These are phyloP conservation scores for Angophora floribunda DNA, from an alignment of 345 rosid species.

Conservation along the genomic window DNA sequence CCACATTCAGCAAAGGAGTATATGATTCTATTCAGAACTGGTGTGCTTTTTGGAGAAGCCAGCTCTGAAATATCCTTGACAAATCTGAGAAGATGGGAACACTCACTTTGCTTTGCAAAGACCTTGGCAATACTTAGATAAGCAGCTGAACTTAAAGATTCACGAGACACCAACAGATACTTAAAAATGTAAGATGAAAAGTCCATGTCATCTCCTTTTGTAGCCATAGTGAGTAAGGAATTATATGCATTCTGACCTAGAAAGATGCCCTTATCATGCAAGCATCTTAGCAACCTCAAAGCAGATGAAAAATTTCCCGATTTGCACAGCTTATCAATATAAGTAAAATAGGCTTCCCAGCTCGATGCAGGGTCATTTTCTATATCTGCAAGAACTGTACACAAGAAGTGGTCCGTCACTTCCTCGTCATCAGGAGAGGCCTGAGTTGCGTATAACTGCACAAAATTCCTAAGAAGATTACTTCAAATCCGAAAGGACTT, in stretches of 20 bases:
- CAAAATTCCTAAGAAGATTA: not conserved
- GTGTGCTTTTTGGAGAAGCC: slow-evolving; percentile 21
- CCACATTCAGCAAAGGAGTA: slow-evolving; percentile 58
- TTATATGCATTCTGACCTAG: slow-evolving; percentile 17
- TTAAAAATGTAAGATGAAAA: slow-evolving; percentile 31
- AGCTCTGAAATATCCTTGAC: slow-evolving; percentile 37
- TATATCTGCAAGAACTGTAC: slow-evolving; percentile 12
- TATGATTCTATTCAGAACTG: slow-evolving; percentile 50
- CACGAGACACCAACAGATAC: slow-evolving; percentile 22
- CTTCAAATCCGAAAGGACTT: not conserved
- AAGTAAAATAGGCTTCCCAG: slow-evolving; percentile 17
- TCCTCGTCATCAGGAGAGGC: slow-evolving; percentile 21
- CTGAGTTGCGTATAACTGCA: slow-evolving; percentile 18
- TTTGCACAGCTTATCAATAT: slow-evolving; percentile 27
- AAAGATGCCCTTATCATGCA: slow-evolving; percentile 25
- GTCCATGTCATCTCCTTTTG: slow-evolving; percentile 18
- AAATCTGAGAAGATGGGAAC: slow-evolving; percentile 23
- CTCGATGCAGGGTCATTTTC: slow-evolving; percentile 9
- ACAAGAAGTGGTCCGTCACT: slow-evolving; percentile 14
- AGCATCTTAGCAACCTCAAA: slow-evolving; percentile 25
- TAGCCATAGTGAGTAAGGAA: slow-evolving; percentile 30
- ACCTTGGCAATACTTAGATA: slow-evolving; percentile 52
- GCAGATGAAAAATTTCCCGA: slow-evolving; percentile 41
- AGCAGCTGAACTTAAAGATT: slow-evolving; percentile 37
- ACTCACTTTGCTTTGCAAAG: slow-evolving; percentile 29